A percentile compares a stretch with the other conserved stretches of the same genome.
phyloP scores from a whole-genome alignment of 805 yeast genomes.

The Barnettozyma sp. region DNA sequence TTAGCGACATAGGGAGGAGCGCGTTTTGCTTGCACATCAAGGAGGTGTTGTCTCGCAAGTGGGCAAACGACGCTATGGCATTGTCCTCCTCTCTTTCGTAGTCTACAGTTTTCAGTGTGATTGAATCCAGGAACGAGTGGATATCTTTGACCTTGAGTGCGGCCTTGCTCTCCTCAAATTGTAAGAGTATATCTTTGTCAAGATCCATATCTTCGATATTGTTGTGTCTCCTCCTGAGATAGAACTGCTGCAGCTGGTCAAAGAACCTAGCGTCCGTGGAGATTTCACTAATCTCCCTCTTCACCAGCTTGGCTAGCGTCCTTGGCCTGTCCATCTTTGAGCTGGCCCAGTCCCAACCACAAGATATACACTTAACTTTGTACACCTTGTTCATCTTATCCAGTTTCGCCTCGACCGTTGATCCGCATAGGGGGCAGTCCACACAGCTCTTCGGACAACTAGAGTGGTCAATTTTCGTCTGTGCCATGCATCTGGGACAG shows the following conservation, averaged over 20 bases:
- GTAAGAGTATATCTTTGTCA: conserved; percentile 12
- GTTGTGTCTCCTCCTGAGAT: conserved; percentile 15
- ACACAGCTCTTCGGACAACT: conserved; percentile 24
- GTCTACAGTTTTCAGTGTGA: conserved; percentile 7
- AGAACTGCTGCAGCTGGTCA: conserved; percentile 16
- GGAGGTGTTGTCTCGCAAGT: neutral
- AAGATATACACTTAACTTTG: conserved; percentile 14
- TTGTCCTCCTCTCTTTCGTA: conserved; percentile 1
- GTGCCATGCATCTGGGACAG: conserved; percentile 25
- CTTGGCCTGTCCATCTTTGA: conserved; percentile 15
- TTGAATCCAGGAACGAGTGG: conserved; percentile 13
- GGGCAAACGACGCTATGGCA: neutral
- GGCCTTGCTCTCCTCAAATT: conserved; percentile 16
- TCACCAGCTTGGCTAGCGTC: conserved; percentile 14
- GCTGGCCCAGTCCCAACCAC: conserved; percentile 14
- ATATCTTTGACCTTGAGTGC: conserved; percentile 9
- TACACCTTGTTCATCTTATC: conserved; percentile 4
- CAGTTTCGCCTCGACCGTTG: conserved; percentile 12
- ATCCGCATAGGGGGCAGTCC: conserved; percentile 23
- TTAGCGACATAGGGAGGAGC: too few relatives aligned
- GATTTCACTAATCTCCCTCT: conserved; percentile 5
- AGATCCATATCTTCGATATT: conserved; percentile 10
- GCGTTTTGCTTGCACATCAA: conserved; percentile 5
- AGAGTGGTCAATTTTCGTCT: conserved; percentile 19
- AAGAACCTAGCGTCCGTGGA: conserved; percentile 10